Conservation (phyloP, 306 rosid species). For the Vigna hirtella region DNA sequence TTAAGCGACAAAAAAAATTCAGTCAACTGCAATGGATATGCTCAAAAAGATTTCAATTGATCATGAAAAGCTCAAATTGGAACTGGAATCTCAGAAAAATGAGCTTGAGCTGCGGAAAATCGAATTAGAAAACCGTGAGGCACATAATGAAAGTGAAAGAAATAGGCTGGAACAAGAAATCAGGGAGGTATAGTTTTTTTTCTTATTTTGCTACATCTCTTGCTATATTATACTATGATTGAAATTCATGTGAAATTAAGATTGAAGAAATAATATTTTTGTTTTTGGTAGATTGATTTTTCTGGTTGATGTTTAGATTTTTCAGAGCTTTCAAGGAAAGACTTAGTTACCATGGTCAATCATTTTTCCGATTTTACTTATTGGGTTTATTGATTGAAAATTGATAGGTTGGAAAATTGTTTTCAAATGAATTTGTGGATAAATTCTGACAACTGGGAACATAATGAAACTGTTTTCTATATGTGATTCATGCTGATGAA, state of each 20-base stretch:
- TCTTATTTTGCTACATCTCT: constrained; percentile 44
- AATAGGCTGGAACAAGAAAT: constrained; percentile 81
- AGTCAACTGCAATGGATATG: constrained; percentile 78
- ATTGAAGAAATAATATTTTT: constrained; percentile 7
- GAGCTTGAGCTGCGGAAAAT: constrained; percentile 72
- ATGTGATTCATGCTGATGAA: constrained; percentile 4
- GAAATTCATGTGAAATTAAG: constrained; percentile 30
- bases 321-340: constrained; percentile 3
- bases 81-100: constrained; percentile 79
- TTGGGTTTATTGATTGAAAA: constrained; percentile 8
- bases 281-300: constrained; percentile 7
- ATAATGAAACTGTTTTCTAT: constrained; percentile 12
- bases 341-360: not conserved
- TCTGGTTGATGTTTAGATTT: constrained; percentile 15
- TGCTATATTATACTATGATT: constrained; percentile 28
- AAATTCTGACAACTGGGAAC: constrained; percentile 1
- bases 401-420: constrained; percentile 33
- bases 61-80: constrained; percentile 80
- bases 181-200: constrained; percentile 61
- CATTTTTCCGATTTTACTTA: constrained; percentile 1
- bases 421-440: constrained; percentile 18
- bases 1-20: constrained; percentile 79
- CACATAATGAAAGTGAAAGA: constrained; percentile 80
- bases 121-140: constrained; percentile 87
- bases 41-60: constrained; percentile 78